Percentiles rank a stretch among this genome's conserved stretches.
Evolutionary conservation across 2,329 filamentous ascomycete species (phyloP).

Genomic region (Canariomyces notabilis): DNA sequence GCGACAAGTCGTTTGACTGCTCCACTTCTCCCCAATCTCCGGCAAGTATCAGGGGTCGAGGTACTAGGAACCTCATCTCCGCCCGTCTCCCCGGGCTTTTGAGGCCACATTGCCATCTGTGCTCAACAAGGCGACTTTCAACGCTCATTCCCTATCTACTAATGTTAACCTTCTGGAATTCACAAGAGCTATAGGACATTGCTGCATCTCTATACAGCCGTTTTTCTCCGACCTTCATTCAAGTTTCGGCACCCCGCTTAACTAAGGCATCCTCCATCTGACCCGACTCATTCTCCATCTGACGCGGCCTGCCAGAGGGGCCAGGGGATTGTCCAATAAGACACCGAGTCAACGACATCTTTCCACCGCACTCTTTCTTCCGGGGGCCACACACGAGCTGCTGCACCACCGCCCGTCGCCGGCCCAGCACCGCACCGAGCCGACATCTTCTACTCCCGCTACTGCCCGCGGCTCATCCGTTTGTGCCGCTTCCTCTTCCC

Average conservation of each 20-base stretch:
- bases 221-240: neutral
- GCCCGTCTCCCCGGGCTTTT: conserved; percentile 12
- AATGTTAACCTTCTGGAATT: neutral
- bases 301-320: neutral
- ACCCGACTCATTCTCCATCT: neutral
- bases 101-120: conserved; percentile 23
- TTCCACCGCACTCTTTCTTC: too few species aligned
- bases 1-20: conserved; percentile 5
- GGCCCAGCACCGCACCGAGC: neutral
- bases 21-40: conserved; percentile 16
- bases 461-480: neutral
- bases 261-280: neutral
- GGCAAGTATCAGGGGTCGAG: conserved; percentile 12
- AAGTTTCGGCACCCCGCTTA: too few species aligned
- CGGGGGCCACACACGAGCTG: neutral
- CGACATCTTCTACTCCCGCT: neutral
- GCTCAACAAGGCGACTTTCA: neutral
- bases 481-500: neutral
- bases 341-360: neutral
- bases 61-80: conserved; percentile 15
- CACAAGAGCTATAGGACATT: neutral
- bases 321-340: neutral
- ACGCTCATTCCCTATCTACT: neutral
- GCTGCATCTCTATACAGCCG: neutral
- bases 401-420: neutral